Conservation (phyloP, 1,284 basidiomycete species). For the Baeospora myosura region DNA sequence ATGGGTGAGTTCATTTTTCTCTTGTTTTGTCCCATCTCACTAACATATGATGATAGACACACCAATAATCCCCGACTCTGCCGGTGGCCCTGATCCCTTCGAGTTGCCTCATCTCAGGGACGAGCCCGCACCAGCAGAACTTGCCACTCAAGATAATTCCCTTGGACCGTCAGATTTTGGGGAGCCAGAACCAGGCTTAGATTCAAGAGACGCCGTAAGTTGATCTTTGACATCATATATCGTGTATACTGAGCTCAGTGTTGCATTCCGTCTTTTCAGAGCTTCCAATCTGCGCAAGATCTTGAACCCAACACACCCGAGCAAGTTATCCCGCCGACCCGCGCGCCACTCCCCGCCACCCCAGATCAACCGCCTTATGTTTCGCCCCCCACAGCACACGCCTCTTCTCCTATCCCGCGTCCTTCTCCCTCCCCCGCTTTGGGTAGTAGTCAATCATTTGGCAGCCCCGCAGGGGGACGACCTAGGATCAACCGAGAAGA, state of each 20-base stretch:
- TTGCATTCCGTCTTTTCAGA: too few species aligned
- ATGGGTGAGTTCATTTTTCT: slow-evolving; percentile 15
- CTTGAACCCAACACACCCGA: too few species aligned
- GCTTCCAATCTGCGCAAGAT: too few species aligned
- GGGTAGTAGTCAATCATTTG: too few species aligned
- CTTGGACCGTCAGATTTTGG: background rate
- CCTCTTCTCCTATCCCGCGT: too few species aligned
- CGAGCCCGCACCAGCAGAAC: slow-evolving; percentile 15
- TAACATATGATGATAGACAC: too few species aligned
- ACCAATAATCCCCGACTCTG: slow-evolving; percentile 1
- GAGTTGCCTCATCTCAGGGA: slow-evolving; percentile 15
- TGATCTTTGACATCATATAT: too few species aligned
- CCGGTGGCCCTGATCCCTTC: slow-evolving; percentile 15
- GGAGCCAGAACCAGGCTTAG: background rate
- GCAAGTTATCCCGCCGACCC: too few species aligned
- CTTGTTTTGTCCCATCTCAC: background rate
- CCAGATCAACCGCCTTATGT: background rate
- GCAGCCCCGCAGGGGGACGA: slow-evolving; percentile 20
- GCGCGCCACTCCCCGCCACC: background rate
- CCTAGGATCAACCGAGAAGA: slow-evolving; percentile 46
- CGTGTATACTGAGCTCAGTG: too few species aligned
- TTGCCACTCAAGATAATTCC: slow-evolving; percentile 5
- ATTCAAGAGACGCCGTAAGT: too few species aligned
- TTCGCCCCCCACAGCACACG: background rate
- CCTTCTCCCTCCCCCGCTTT: too few species aligned